Base-by-base conservation (phyloP, 331 rosid species). In the Malus hybrid region DNA sequence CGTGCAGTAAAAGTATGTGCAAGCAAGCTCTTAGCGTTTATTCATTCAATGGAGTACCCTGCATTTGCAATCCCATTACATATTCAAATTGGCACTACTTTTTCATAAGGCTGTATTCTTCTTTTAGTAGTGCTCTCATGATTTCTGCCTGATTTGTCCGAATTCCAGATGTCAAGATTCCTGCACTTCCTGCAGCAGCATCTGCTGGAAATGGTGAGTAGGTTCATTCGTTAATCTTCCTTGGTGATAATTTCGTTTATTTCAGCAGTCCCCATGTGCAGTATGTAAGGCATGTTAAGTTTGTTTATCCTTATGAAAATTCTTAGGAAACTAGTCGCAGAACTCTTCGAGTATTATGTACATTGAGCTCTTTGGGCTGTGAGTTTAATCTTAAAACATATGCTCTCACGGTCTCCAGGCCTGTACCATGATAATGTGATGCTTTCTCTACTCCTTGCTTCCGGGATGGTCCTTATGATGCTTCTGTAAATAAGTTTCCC, bases 121-220 rank as follows among this genome's bases (percentile, higher is more conserved):
- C 74, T 66, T 9, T 84, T 28, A 67, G 63, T 66, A 14, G 29
- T 79, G 50, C 71, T 29, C 13, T 76, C 19, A 16, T 31, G 27
- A 69, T 29, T 85, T 34, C 61, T 75, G 62, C 72, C 72, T 33
- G 57, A 70, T 28, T 15, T 77, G 20, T 70, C 64, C 81, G 8
- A 31, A 81, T 75, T 81, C 80, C 96, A 92, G 96, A 91, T 76
- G 84, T 94, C 83, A 92, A 85, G 83, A 92, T 94, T 76, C 99
- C 99, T 55, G 97, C 99, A 34, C 99, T 94, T 83, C 99, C 99
- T 63, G 99, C 97, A 0, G 99, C 97, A 64, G 92, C 99, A 76
- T 82, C 93, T 46, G 80, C 88, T 74, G 90, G 85, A 83, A 86
- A 16, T 48, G 83, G 99, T 94, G 86, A 89, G 91, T 22, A 61